Evolutionary conservation across 2,329 filamentous ascomycete species (phyloP), one percentile per base, ranked within the genome.

Genomic region (Colletotrichum tamarilloi): DNA sequence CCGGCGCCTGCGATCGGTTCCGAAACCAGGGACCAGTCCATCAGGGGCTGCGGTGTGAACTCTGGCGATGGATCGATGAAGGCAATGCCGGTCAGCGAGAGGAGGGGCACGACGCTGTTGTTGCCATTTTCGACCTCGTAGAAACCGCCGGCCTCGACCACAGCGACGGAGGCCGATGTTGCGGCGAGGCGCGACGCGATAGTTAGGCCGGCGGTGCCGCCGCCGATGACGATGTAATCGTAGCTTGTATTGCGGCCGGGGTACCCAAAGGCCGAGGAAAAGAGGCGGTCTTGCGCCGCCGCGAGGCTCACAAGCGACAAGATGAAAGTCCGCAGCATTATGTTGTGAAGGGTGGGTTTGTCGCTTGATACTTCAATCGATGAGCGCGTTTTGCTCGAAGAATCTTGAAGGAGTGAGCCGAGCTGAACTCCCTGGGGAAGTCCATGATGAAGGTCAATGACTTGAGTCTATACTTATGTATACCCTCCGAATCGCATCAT

Each of bases 71-170:
- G 68, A 9, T 76, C 75, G 7, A 74, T 70, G 62, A 76, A 76
- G 7, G 32, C 71, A 19, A 70, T 73, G 42, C 66, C 71, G 6
- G 67, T 69, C n/a, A 73, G 62, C 5, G 71, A 69, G 16, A 73
- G 38, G 19, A 77, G 16, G 74, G 79, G 80, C 0, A 78, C 72
- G 0, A 78, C 76, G 22, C 75, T 75, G 0, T 79, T 73, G n/a
- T 80, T 75, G 1, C 76, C 76, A 62, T 81, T 81, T 7, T 73
- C 67, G 26, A 80, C 73, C 72, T 84, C 79, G 59, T 80, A 78
- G 38, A 81, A 81, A 1, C 69, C 72, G 4, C 83, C 83, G 1
- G 82, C 83, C 74, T 85, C 83, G 38, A 85, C 76, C 4, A 85
- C 79, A 26, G 83, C 82, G 16, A 85, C 83, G 4, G 75, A 76